Evolutionary conservation across 495 filamentous ascomycete species (phyloP).

Genomic region (Thermochaetoides thermophila): DNA sequence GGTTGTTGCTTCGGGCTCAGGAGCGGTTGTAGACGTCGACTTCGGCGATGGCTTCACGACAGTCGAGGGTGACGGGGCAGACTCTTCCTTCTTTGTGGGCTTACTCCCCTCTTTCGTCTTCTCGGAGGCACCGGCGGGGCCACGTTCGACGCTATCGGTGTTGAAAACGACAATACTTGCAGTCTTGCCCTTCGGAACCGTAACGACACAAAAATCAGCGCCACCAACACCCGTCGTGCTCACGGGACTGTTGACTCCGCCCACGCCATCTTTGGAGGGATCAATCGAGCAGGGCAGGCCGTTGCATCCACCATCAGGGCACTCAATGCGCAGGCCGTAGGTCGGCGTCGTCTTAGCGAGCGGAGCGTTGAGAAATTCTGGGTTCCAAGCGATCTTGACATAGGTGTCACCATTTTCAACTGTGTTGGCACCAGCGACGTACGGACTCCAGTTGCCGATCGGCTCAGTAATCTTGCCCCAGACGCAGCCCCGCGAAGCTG

Average conservation of each 20-base stretch:
- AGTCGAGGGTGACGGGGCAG: too few species aligned
- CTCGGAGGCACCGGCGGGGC: not conserved
- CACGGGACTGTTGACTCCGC: constrained; percentile 44
- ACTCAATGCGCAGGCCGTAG: constrained; percentile 60
- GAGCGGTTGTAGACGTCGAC: constrained; percentile 1
- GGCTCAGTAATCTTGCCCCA: constrained; percentile 55
- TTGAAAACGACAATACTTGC: constrained; percentile 54
- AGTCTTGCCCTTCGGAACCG: constrained; percentile 49
- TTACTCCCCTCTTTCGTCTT: too few species aligned
- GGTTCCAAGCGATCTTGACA: constrained; percentile 69
- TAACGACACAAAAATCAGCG: constrained; percentile 66
- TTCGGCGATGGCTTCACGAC: not conserved
- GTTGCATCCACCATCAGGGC: constrained; percentile 50
- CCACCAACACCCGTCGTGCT: constrained; percentile 48
- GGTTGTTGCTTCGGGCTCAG: constrained; percentile 6
- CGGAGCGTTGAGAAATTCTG: constrained; percentile 47
- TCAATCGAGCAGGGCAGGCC: constrained; percentile 65
- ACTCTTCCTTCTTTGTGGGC: too few species aligned
- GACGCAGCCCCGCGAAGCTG: constrained; percentile 44
- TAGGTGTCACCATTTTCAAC: constrained; percentile 49
- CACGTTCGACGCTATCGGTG: constrained; percentile 20
- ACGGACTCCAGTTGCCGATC: constrained; percentile 68
- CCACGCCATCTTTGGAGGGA: constrained; percentile 36
- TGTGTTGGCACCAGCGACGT: constrained; percentile 65
- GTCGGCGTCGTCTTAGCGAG: constrained; percentile 44